Evolutionary conservation across 345 rosid species (phyloP), one percentile per base, ranked within the genome.

Genomic region (Durio zibethinus): DNA sequence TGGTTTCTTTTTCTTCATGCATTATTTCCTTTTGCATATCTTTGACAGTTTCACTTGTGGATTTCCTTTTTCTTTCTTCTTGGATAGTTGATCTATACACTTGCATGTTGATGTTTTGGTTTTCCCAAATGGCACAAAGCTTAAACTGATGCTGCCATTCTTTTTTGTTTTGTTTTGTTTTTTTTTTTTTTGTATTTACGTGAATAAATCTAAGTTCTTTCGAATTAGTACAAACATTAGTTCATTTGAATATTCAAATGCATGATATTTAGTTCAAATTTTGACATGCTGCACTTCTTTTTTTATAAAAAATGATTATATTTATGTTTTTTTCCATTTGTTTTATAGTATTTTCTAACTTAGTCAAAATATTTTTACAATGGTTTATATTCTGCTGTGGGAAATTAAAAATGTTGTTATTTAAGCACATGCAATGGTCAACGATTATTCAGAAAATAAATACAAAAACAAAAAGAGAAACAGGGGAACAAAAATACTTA

Each of bases 71-170:
- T 45, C 18, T 50, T 45, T 63, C 27, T 45, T 14, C 54, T 29
- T 47, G 35, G 59, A 47, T 29, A 33, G 21, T 75, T 62, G 21
- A 25, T 75, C 59, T 61, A 68, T 1, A 3, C 38, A 16, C 71
- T 75, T 75, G 61, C 70, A 75, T 75, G 71, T 75, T 23, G 60
- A 47, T 48, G 36, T 75, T 45, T 23, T 43, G 45, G 43, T 47
- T 47, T 29, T 8, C 57, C 33, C 72, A 23, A n/a, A 67, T 1
- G 52, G 18, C 52, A 66, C n/a, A 16, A 27, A 47, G 25, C 74
- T 70, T 29, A 16, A 70, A 15, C 56, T 48, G 33, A 42, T 67
- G 2, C 52, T 67, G 4, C 15, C 53, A 21, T 27, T 27, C 2
- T 21, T 45, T 65, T n/a, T n/a, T n/a, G n/a, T n/a, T n/a, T n/a